Evolutionary conservation across 352 stramenopile species (phyloP).

Genomic region (Nannochloropsis limnetica): DNA sequence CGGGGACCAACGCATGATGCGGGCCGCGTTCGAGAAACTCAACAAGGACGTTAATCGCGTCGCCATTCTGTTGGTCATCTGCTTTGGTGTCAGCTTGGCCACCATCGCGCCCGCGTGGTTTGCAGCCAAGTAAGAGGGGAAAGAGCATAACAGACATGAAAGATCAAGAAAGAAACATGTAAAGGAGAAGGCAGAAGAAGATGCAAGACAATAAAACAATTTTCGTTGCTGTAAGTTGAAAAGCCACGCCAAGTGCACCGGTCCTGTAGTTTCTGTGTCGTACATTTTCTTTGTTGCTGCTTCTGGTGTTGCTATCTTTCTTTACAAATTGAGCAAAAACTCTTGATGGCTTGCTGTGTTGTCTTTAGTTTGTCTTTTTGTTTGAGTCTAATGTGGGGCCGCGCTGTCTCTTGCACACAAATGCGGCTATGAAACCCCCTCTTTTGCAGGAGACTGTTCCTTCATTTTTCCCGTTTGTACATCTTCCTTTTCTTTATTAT

Average conservation of each 20-base stretch:
- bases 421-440: neutral
- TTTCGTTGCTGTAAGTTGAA: neutral
- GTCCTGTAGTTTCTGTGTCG: no score
- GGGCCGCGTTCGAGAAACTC: neutral
- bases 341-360: no score
- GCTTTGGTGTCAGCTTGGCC: neutral
- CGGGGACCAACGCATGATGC: neutral
- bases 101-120: conserved; percentile 1
- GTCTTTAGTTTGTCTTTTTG: neutral
- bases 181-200: neutral
- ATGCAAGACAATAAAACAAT: neutral
- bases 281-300: neutral
- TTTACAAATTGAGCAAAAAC: no score
- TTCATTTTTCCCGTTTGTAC: neutral
- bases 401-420: neutral
- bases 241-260: neutral
- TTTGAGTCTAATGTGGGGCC: neutral
- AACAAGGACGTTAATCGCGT: neutral
- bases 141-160: neutral
- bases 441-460: neutral
- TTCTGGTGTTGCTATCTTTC: neutral
- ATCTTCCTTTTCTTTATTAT: neutral
- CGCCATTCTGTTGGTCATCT: neutral
- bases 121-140: neutral
- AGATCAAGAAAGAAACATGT: neutral